Percentiles rank a stretch among this genome's conserved stretches.
phyloP scores from a whole-genome alignment of 2,329 filamentous ascomycete genomes.

The Conoideocrella luteorostrata region DNA sequence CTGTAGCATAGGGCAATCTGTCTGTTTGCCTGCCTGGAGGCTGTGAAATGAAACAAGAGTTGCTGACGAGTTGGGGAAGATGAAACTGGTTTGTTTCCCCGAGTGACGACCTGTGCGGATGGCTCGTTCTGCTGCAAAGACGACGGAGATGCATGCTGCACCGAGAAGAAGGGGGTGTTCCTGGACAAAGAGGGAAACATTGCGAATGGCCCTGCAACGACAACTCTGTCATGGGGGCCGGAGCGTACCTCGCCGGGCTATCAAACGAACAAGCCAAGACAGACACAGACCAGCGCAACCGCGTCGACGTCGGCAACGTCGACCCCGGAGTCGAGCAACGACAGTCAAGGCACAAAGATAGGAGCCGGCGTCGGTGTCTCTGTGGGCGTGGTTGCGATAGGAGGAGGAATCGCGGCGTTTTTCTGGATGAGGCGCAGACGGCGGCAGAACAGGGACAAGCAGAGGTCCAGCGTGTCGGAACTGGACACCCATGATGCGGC shows the following conservation, averaged over 20 bases:
- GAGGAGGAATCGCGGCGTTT: not conserved
- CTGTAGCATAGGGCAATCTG: no score
- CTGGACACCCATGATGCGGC: not conserved
- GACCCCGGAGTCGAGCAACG: not conserved
- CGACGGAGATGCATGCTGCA: not conserved
- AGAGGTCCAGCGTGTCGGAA: not conserved
- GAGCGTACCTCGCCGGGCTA: slow-evolving; percentile 1
- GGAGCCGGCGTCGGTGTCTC: slow-evolving; percentile 1
- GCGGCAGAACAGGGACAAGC: not conserved
- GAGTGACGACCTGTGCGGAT: not conserved
- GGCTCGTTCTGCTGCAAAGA: slow-evolving; percentile 5
- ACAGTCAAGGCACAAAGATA: not conserved
- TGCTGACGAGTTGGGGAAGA: not conserved
- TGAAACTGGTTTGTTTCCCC: not conserved
- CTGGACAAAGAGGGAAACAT: slow-evolving; percentile 4
- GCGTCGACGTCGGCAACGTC: not conserved
- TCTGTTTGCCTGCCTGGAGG: no score
- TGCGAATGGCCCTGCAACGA: not conserved
- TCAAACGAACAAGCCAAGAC: not conserved
- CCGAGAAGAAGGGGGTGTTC: not conserved
- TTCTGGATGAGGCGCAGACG: not conserved
- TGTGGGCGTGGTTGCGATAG: not conserved
- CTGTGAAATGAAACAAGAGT: not conserved
- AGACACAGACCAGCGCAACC: not conserved
- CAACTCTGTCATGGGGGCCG: slow-evolving; percentile 1